Conservation (phyloP, 495 filamentous ascomycete species). For the Umbilicaria muhlenbergii region DNA sequence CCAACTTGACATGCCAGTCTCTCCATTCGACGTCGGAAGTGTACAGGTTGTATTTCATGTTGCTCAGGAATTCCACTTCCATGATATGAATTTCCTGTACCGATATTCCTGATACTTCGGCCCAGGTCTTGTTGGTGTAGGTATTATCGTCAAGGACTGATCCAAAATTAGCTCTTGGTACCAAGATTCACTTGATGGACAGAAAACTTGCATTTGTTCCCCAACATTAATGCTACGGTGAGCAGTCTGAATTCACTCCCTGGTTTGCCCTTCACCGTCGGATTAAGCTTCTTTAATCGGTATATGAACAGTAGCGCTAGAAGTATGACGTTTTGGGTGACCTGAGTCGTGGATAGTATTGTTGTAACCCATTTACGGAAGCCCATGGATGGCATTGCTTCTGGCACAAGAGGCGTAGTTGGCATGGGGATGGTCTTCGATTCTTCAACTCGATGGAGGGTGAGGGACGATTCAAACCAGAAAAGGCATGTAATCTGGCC, state of each 20-base stretch:
- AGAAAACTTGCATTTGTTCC: conserved; percentile 73
- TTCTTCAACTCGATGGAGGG: conserved; percentile 57
- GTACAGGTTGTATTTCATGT: conserved; percentile 88
- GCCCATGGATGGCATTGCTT: conserved; percentile 59
- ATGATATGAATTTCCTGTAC: conserved; percentile 96
- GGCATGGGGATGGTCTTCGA: conserved; percentile 30
- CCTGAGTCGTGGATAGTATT: conserved; percentile 86
- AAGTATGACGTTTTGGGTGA: conserved; percentile 89
- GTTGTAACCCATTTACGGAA: conserved; percentile 91
- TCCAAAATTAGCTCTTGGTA: conserved; percentile 16
- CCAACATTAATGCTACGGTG: conserved; percentile 93
- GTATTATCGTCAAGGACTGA: conserved; percentile 93
- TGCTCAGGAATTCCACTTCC: conserved; percentile 98
- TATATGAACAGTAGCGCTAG: conserved; percentile 88
- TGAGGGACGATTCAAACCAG: conserved; percentile 88
- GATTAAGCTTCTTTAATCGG: conserved; percentile 78
- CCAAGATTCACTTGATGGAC: neutral
- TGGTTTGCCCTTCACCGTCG: conserved; percentile 69
- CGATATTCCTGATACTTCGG: conserved; percentile 88
- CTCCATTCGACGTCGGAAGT: conserved; percentile 72
- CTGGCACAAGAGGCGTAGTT: conserved; percentile 40
- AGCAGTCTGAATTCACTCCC: conserved; percentile 94
- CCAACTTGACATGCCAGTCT: conserved; percentile 67
- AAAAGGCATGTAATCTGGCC: conserved; percentile 87
- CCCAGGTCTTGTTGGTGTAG: conserved; percentile 99